Evolutionary conservation across 2,329 filamentous ascomycete genomes (phyloP).

Genomic region (Pseudocercospora eumusae): DNA sequence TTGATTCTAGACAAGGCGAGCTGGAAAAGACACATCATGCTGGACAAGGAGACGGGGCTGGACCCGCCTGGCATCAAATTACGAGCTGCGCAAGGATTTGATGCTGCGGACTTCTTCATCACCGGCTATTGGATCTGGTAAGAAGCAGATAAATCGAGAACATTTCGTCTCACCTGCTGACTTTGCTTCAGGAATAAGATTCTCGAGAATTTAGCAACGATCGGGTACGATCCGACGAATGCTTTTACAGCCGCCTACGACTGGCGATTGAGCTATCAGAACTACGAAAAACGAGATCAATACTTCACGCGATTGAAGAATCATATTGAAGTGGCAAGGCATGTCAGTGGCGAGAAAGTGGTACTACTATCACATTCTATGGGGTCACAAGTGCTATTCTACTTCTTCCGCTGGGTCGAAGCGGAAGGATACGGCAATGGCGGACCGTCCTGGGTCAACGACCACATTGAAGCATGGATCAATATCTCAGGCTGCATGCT

Average conservation of each 20-base stretch:
- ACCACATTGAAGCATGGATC: conserved; percentile 90
- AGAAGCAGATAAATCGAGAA: background rate
- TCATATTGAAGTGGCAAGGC: conserved; percentile 81
- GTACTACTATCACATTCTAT: conserved; percentile 93
- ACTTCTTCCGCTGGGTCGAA: conserved; percentile 81
- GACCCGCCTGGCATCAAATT: conserved; percentile 90
- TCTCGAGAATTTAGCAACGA: conserved; percentile 89
- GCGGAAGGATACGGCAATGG: conserved; percentile 74
- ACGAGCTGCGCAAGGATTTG: conserved; percentile 91
- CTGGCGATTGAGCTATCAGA: conserved; percentile 88
- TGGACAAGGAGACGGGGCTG: conserved; percentile 86
- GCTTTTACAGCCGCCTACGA: conserved; percentile 74
- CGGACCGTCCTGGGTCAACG: conserved; percentile 85
- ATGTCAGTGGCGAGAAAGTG: conserved; percentile 74
- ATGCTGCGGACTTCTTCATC: conserved; percentile 93
- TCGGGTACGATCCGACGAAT: conserved; percentile 89
- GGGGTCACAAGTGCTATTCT: conserved; percentile 93
- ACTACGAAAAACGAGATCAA: conserved; percentile 85
- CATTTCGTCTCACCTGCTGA: background rate
- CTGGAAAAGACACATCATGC: conserved; percentile 97
- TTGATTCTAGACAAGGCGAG: conserved; percentile 87
- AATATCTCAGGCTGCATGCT: conserved; percentile 99
- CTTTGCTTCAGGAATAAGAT: conserved; percentile 73
- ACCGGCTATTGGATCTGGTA: conserved; percentile 89
- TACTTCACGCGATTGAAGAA: conserved; percentile 91